Conservation (phyloP, 2,329 filamentous ascomycete species). For the Pezicula carpinea region DNA sequence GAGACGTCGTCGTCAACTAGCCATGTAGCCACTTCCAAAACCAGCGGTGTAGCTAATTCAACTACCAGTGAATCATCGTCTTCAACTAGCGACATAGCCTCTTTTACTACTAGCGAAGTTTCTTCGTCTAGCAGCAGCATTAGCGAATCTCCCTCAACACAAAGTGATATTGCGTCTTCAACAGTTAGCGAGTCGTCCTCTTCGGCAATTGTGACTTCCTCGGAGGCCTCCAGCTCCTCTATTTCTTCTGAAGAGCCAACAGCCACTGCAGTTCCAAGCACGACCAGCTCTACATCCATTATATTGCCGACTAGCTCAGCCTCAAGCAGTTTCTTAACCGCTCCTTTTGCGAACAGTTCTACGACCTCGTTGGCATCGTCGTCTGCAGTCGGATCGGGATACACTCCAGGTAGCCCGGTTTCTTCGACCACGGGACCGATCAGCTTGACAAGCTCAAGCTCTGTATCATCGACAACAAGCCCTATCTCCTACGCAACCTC, state of each 20-base stretch:
- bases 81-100: not conserved
- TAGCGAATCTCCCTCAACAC: not conserved
- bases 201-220: not conserved
- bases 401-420: not conserved
- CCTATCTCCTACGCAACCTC: constrained; percentile 23
- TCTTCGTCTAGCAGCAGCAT: not conserved
- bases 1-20: not conserved
- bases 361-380: no score
- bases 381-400: no score
- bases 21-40: not conserved
- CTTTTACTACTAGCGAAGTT: not conserved
- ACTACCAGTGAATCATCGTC: not conserved
- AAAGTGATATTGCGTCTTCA: not conserved
- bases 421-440: not conserved
- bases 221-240: not conserved
- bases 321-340: no score
- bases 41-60: not conserved
- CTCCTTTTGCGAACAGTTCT: no score
- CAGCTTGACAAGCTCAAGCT: not conserved
- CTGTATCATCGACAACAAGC: not conserved
- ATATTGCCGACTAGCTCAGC: no score
- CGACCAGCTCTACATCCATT: not conserved
- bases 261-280: not conserved
- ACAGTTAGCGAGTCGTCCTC: not conserved
- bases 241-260: not conserved